phyloP scores from a whole-genome alignment of 441 rosid genomes.

The Bocquillonia castaneifolia region DNA sequence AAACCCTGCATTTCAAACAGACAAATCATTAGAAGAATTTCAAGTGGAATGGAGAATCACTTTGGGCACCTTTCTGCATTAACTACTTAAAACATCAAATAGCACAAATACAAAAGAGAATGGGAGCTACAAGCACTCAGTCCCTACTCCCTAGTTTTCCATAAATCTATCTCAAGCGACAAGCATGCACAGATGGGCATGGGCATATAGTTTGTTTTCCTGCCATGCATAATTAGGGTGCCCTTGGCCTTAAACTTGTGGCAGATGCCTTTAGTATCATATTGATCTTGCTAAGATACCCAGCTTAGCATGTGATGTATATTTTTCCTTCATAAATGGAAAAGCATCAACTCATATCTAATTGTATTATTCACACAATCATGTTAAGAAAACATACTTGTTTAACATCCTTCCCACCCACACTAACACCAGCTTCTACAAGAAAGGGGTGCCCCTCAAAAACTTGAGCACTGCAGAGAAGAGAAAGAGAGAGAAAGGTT shows the following conservation, averaged over 20 bases:
- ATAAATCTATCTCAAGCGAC: background rate
- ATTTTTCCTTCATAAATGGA: background rate
- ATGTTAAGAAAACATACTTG: conserved; percentile 42
- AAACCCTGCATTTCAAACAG: conserved; percentile 52
- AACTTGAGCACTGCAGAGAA: conserved; percentile 94
- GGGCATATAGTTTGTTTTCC: background rate
- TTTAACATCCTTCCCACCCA: conserved; percentile 95
- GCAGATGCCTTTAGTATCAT: background rate
- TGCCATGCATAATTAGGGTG: background rate
- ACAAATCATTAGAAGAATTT: conserved; percentile 3
- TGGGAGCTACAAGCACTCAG: background rate
- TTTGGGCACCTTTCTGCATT: background rate
- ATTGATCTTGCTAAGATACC: background rate
- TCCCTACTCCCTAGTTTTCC: background rate
- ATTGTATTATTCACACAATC: background rate
- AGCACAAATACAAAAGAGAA: background rate
- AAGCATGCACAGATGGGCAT: background rate
- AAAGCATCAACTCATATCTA: background rate
- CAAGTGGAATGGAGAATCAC: background rate
- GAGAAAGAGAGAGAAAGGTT: conserved; percentile 23
- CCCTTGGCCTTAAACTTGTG: background rate
- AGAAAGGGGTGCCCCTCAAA: conserved; percentile 98
- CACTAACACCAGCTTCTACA: conserved; percentile 97
- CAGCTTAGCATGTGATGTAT: background rate
- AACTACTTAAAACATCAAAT: background rate